phyloP scores from a whole-genome alignment of 2,329 filamentous ascomycete genomes.

The Ophiostoma pallidulum region DNA sequence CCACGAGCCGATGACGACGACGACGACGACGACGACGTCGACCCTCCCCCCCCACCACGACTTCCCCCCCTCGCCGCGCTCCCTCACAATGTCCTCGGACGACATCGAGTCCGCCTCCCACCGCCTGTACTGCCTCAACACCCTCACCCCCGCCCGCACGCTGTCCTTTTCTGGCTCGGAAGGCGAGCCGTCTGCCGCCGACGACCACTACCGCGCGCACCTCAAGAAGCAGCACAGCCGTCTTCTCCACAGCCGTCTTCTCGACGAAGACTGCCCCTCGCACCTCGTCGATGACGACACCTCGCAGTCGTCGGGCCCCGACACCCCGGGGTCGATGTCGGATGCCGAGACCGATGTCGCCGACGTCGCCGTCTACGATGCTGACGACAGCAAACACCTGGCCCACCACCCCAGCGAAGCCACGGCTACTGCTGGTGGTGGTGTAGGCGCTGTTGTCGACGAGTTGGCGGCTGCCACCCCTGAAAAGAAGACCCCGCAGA shows the following conservation, averaged over 20 bases:
- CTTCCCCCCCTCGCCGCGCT: slow-evolving; percentile 38
- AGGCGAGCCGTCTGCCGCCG: slow-evolving; percentile 28
- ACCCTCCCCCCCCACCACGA: slow-evolving; percentile 19
- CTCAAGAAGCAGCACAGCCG: neutral
- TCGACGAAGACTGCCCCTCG: slow-evolving; percentile 18
- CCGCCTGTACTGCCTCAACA: slow-evolving; percentile 25
- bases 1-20: slow-evolving; percentile 34
- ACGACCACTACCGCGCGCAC: neutral
- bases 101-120: slow-evolving; percentile 31
- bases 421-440: neutral
- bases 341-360: slow-evolving; percentile 22
- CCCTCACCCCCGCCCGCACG: slow-evolving; percentile 35
- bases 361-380: neutral
- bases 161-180: slow-evolving; percentile 46
- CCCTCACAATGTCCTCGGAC: slow-evolving; percentile 40
- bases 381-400: neutral
- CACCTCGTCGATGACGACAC: slow-evolving; percentile 29
- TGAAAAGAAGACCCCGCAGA: neutral
- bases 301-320: slow-evolving; percentile 36
- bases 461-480: neutral
- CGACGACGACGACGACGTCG: slow-evolving; percentile 27
- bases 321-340: slow-evolving; percentile 36
- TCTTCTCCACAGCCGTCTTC: slow-evolving; percentile 18
- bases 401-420: neutral
- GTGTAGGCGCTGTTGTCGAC: neutral